Evolutionary conservation across 805 yeast genomes (phyloP), one percentile per base, ranked within the genome.

Genomic region (Kodamaea kaohsiungensis): DNA sequence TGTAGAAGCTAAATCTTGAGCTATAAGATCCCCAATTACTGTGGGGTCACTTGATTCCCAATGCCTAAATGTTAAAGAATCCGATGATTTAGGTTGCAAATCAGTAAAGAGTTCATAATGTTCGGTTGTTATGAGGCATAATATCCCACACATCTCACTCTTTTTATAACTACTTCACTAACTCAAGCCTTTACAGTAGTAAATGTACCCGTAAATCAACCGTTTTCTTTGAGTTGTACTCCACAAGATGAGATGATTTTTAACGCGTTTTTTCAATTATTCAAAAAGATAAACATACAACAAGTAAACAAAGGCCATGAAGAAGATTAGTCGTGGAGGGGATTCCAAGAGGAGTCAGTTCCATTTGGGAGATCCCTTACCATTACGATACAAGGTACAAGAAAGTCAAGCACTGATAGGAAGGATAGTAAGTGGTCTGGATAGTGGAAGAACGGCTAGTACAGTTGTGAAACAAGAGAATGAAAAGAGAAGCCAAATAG

Each of bases 131-230:
- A 55, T 53, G 19, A 45, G 30, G n/a, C 77, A 68, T 17, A 83
- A 66, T 10, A 83, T 84, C 1, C 88, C 88, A 73, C 88, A 83
- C 88, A 83, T 83, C 25, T 38, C 25, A 3, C 45, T 18, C 42
- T 16, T 6, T 22, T 22, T 22, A 3, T 22, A 22, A 22, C n/a
- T n/a, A n/a, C n/a, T n/a, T n/a, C n/a, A n/a, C n/a, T n/a, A n/a
- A n/a, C n/a, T n/a, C n/a, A n/a, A n/a, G n/a, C n/a, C n/a, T n/a
- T n/a, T n/a, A n/a, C n/a, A n/a, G n/a, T n/a, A n/a, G n/a, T n/a
- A n/a, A n/a, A n/a, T n/a, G n/a, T n/a, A n/a, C n/a, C n/a, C n/a
- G n/a, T n/a, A n/a, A n/a, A n/a, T n/a, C n/a, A n/a, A n/a, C n/a
- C n/a, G n/a, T n/a, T n/a, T n/a, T n/a, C 25, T 22, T 22, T 22